Conservation (phyloP, 306 rosid genomes). For the Citrullus amarus region DNA sequence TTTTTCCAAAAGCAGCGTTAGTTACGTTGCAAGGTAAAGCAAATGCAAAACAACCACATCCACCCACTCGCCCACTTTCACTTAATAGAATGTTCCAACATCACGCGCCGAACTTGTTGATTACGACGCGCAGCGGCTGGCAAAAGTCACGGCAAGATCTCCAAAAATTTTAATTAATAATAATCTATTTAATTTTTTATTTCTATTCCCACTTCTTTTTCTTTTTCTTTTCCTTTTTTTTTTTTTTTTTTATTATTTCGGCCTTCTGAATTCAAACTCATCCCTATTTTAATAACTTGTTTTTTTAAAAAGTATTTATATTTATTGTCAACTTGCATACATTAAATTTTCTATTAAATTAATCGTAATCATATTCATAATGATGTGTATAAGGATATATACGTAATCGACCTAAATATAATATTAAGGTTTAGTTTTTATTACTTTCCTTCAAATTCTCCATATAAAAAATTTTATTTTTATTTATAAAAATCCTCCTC, state of each 20-base stretch:
- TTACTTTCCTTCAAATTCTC: neutral
- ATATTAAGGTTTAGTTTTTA: neutral
- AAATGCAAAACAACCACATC: neutral
- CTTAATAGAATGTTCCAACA: neutral
- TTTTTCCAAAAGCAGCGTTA: neutral
- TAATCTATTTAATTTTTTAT: neutral
- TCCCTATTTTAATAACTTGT: neutral
- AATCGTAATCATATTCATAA: neutral
- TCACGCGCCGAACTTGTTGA: conserved; percentile 10
- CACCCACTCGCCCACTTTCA: conserved; percentile 7
- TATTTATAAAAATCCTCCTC: neutral
- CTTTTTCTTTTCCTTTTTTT: neutral
- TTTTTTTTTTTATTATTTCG: neutral
- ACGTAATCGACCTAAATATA: neutral
- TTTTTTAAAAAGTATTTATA: neutral
- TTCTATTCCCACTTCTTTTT: neutral
- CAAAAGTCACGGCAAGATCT: conserved; percentile 6
- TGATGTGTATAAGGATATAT: neutral
- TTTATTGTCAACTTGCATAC: neutral
- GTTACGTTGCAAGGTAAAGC: neutral
- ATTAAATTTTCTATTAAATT: neutral
- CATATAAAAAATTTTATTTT: neutral
- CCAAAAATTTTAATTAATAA: neutral
- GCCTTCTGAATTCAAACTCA: neutral
- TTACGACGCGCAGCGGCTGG: conserved; percentile 10